Evolutionary conservation across 176 grass and related monocot species (phyloP), one percentile per base, ranked within the genome.

Genomic region (Luzula sylvatica): DNA sequence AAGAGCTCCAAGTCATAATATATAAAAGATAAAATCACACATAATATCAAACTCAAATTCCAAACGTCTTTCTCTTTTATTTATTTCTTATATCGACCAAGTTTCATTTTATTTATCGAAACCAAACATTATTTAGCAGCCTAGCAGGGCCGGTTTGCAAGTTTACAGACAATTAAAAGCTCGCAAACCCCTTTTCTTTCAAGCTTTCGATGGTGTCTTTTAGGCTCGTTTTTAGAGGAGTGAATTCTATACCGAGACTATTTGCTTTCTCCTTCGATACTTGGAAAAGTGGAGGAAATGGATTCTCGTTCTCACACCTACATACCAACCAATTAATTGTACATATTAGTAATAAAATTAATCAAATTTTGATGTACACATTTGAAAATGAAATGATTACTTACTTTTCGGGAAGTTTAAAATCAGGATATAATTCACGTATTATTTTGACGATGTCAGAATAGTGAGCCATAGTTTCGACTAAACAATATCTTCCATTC

Each of bases 161-260:
- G 9, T 35, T 35, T 35, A 35, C 30, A 7, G 30, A 35, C 9
- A 29, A 8, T 43, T 62, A 62, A 47, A 47, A 47, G 7, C n/a
- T 69, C 43, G 69, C 40, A 61, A 88, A 83, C 20, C 85, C 85
- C 25, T 70, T 88, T 27, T 83, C 75, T 50, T 72, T 80, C 47
- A 83, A 78, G 47, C 85, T 83, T 13, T 80, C 67, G 0, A 80
- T 61, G 1, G 85, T 83, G 32, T 89, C 85, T 51, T 80, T 70
- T 27, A 89, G 23, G 26, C 42, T 69, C 2, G 28, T 68, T 55
- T 76, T 50, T 5, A 89, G 7, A 1, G 85, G 63, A 38, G 21
- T 62, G 12, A 65, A 65, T 21, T 83, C 68, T 0, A 76, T 17
- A 1, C 79, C 79, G 46, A 62, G 21, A 42, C 56, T 66, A 47